These are phyloP conservation scores for Kuraishia ogatae DNA, from an alignment of 805 yeast genomes.

Conservation along the genomic window DNA sequence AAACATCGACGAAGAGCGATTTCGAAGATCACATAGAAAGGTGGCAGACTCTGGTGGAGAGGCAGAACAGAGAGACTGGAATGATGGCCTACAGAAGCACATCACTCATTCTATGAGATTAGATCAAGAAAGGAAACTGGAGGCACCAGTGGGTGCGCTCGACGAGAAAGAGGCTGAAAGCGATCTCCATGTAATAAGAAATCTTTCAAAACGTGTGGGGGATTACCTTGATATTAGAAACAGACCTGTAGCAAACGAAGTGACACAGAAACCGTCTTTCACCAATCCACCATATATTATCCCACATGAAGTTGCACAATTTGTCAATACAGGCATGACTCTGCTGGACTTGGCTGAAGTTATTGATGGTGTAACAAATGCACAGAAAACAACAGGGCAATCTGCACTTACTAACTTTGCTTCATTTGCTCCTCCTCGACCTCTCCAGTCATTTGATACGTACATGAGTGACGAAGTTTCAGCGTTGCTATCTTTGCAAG, in stretches of 20 bases:
- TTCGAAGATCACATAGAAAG: slow-evolving; percentile 9
- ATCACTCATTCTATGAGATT: not conserved
- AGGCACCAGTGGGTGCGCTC: not conserved
- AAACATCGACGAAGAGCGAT: slow-evolving; percentile 7
- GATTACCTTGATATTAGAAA: not conserved
- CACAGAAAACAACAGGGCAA: not conserved
- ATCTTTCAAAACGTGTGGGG: not conserved
- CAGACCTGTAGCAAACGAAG: not conserved
- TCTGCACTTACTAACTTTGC: not conserved
- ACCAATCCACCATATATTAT: too few relatives aligned
- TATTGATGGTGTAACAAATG: not conserved
- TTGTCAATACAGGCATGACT: not conserved
- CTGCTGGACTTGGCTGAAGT: not conserved
- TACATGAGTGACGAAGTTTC: not conserved
- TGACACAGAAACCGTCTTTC: not conserved
- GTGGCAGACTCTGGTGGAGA: slow-evolving; percentile 10
- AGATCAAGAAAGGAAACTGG: slow-evolving; percentile 5
- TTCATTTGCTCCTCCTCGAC: not conserved
- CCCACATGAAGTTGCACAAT: not conserved
- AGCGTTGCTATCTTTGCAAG: not conserved
- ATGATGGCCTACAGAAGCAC: not conserved
- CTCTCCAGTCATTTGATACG: not conserved
- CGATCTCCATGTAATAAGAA: not conserved
- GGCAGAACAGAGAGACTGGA: not conserved
- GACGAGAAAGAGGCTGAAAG: not conserved